A percentile compares a stretch with the other conserved stretches of the same genome.
These are phyloP conservation scores for Sporothrix luriei DNA, from an alignment of 2,329 filamentous ascomycete genomes.

Conservation along the genomic window DNA sequence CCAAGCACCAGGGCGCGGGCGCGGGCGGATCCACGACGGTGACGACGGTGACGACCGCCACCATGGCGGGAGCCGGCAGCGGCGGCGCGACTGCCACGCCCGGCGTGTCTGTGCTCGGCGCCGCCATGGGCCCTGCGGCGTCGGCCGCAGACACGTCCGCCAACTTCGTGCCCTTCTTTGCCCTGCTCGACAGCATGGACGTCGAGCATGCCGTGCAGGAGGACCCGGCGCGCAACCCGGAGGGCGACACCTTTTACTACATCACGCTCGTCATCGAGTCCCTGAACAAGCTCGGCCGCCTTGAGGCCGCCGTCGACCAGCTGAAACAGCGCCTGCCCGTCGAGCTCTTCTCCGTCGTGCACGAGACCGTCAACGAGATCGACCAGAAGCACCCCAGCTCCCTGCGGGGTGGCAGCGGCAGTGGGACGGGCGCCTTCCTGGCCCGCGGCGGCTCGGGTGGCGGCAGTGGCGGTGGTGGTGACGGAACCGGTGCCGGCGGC, in stretches of 20 bases:
- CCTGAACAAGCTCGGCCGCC: conserved; percentile 81
- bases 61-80: not conserved
- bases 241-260: conserved; percentile 94
- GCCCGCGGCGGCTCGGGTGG: conserved; percentile 51
- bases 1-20: conserved; percentile 62
- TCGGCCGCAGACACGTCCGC: conserved; percentile 48
- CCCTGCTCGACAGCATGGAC: conserved; percentile 63
- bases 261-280: conserved; percentile 85
- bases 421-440: not conserved
- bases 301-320: conserved; percentile 84
- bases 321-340: conserved; percentile 93
- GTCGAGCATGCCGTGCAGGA: conserved; percentile 68
- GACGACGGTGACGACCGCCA: too few species aligned
- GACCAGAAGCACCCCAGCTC: conserved; percentile 90
- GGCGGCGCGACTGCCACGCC: not conserved
- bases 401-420: conserved; percentile 58
- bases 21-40: too few species aligned
- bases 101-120: not conserved
- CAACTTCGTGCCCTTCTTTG: conserved; percentile 58
- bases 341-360: conserved; percentile 90
- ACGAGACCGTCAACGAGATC: conserved; percentile 91
- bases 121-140: conserved; percentile 22
- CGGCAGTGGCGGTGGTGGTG: not conserved
- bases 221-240: conserved; percentile 89
- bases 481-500: conserved; percentile 1